Conservation (phyloP, 257 asterid genomes). For the Rehmannia glutinosa region DNA sequence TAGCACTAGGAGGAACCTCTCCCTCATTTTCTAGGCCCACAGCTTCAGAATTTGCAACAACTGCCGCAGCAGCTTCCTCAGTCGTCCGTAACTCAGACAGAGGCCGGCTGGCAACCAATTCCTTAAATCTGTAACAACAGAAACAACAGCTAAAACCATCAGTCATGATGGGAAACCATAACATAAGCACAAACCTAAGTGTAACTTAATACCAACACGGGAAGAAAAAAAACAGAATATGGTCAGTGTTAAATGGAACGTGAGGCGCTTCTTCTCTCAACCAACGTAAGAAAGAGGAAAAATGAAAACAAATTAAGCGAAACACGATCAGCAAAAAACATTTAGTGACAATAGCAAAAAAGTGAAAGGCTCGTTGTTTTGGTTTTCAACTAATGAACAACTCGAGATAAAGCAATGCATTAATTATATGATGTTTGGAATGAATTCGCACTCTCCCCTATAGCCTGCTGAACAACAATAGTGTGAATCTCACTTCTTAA, state of each 20-base stretch:
- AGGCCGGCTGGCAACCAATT: slow-evolving; percentile 92
- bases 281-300: not conserved
- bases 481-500: not conserved
- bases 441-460: not conserved
- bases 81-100: slow-evolving; percentile 72
- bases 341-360: not conserved
- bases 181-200: not conserved
- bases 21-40: slow-evolving; percentile 60
- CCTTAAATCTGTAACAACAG: slow-evolving; percentile 66
- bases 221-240: not conserved
- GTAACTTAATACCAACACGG: not conserved
- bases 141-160: slow-evolving; percentile 6
- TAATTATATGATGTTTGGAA: not conserved
- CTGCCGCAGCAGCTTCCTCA: slow-evolving; percentile 68
- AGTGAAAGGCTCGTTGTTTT: not conserved
- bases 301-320: not conserved
- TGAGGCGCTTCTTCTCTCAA: not conserved
- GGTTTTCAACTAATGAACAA: slow-evolving; percentile 1
- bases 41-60: slow-evolving; percentile 47
- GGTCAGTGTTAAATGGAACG: not conserved
- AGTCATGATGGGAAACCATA: slow-evolving; percentile 9
- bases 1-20: slow-evolving; percentile 49
- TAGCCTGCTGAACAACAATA: not conserved
- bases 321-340: not conserved
- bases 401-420: not conserved